Conservation (phyloP, 108 stramenopile genomes). For the Conticribra guillardii region DNA sequence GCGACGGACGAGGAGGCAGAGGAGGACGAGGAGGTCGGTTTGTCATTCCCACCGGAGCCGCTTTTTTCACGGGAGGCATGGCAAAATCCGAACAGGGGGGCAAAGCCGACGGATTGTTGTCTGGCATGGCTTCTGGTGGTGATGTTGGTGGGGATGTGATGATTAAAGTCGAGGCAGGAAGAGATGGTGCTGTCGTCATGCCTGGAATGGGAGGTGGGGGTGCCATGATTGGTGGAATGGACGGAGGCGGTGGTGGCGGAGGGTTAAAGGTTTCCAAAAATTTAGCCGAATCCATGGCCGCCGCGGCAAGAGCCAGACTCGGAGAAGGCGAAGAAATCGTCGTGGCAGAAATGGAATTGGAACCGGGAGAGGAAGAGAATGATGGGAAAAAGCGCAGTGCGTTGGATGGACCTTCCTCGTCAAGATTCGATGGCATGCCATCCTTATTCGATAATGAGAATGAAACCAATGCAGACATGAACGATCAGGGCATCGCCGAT, state of each 20-base stretch:
- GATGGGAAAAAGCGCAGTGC: conserved; percentile 25
- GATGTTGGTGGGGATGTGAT: conserved; percentile 13
- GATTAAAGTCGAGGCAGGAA: not conserved
- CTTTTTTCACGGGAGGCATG: conserved; percentile 73
- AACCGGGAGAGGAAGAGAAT: conserved; percentile 16
- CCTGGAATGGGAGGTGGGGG: not conserved
- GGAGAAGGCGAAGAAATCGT: conserved; percentile 78
- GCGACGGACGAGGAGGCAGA: conserved; percentile 45
- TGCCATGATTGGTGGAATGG: too few relatives aligned
- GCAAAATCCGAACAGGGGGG: conserved; percentile 19
- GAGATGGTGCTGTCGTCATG: conserved; percentile 3
- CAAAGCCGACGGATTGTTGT: conserved; percentile 6
- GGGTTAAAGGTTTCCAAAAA: conserved; percentile 26
- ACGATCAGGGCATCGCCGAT: conserved; percentile 17
- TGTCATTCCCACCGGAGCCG: conserved; percentile 68
- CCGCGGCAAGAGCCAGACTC: conserved; percentile 34
- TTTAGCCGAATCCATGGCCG: conserved; percentile 35
- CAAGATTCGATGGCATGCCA: conserved; percentile 14
- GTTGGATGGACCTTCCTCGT: conserved; percentile 27
- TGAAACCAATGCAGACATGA: conserved; percentile 18
- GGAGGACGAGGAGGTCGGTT: conserved; percentile 58
- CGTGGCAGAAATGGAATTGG: conserved; percentile 70
- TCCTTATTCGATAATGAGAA: conserved; percentile 38
- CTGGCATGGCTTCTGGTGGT: conserved; percentile 7
- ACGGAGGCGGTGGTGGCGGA: not conserved